Percentiles rank a stretch among this genome's conserved stretches.
Evolutionary conservation across 345 rosid genomes (phyloP).

Genomic region (Eucalyptus sp.): DNA sequence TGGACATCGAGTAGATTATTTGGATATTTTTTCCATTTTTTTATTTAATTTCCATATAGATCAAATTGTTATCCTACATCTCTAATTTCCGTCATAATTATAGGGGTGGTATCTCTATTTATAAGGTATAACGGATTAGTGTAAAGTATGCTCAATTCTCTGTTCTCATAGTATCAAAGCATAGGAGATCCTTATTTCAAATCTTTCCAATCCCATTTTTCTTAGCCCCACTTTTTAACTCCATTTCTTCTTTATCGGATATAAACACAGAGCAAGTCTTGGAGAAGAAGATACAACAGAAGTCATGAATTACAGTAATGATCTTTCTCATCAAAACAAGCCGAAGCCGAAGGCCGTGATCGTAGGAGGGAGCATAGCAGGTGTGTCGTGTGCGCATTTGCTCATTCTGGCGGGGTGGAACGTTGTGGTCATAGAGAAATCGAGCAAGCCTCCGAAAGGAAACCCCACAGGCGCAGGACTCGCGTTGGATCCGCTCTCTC

Average conservation of each 20-base stretch:
- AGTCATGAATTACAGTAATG: background rate
- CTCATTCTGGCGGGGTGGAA: constrained; percentile 64
- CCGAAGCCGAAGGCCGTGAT: constrained; percentile 33
- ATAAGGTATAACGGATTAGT: no score
- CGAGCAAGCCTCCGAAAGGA: constrained; percentile 35
- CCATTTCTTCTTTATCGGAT: no score
- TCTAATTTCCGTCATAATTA: no score
- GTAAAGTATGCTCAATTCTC: background rate
- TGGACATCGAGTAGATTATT: background rate
- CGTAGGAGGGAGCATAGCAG: constrained; percentile 82
- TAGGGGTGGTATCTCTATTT: background rate
- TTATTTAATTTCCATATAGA: no score
- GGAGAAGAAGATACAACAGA: background rate
- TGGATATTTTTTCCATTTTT: no score
- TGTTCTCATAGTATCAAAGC: no score
- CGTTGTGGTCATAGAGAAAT: constrained; percentile 54
- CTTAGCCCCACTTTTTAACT: no score
- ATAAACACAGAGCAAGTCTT: background rate
- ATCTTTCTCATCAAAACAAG: background rate
- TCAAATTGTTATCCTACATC: background rate
- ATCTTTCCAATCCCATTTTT: no score
- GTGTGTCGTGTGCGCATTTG: constrained; percentile 61
- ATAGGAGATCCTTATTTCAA: no score
- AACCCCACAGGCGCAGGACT: constrained; percentile 79
- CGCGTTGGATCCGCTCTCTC: constrained; percentile 42